Evolutionary conservation across 2,329 filamentous ascomycete species (phyloP), one percentile per base, ranked within the genome.

Genomic region (Conoideocrella luteorostrata): DNA sequence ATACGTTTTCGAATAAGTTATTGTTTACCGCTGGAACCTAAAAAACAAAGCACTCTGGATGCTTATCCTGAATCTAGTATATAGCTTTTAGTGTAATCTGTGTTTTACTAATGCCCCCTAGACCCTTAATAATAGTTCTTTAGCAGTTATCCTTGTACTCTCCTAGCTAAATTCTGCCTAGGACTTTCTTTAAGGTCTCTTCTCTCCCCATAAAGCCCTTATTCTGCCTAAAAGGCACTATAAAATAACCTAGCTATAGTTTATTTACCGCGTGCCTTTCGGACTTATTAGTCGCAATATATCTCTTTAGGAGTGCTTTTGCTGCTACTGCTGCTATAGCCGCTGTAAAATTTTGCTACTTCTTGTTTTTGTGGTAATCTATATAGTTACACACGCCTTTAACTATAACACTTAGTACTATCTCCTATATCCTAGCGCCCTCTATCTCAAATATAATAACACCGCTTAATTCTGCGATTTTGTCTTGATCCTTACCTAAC

Each of bases 381-480:
- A 63, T 60, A 45, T 68, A 69, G 51, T 68, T 61, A 34, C 60
- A 64, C 1, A 64, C 61, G 4, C 64, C 63, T 29, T 64, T 63
- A 35, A 69, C 60, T 1, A 63, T 53, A 1, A 68, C 36, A 23
- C 60, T 63, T 0, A 63, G 63, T 3, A 66, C 48, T 0, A 47
- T 46, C 4, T 57, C 56, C 54, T 55, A 61, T 1, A 58, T 44
- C 0, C 62, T 61, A 2, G 61, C 60, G 1, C 58, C 54, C 39
- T 64, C 62, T 61, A 62, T 64, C 47, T 66, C 63, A 32, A 64
- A 65, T 0, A 50, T 60, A 12, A 64, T 55, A 2, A 63, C 43
- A 2, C 39, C 37, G 0, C 54, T 43, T 22, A 45, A 12, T 9
- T 44, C 29, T 5, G 64, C 58, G 15, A 69, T 52, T 0, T 20